Conservation (phyloP, 306 rosid species). For the Luffa acutangula region DNA sequence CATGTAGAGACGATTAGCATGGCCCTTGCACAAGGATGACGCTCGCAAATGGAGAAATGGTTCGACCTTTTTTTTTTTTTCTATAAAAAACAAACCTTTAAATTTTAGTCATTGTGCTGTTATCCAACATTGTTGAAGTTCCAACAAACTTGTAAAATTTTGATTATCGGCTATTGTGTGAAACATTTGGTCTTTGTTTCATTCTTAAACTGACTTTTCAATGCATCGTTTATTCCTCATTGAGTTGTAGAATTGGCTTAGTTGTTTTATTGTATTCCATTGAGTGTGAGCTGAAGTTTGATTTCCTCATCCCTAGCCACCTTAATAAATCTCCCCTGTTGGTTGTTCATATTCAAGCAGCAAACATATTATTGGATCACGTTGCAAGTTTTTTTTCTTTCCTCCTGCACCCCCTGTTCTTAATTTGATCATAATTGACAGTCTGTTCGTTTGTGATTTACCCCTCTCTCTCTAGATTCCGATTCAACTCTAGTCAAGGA, state of each 20-base stretch:
- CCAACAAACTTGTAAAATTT: background rate
- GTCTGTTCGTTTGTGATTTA: background rate
- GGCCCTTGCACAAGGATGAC: too few species aligned
- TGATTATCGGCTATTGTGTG: background rate
- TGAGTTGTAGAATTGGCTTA: background rate
- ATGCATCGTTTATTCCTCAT: background rate
- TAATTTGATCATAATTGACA: background rate
- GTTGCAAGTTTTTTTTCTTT: background rate
- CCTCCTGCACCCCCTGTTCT: background rate
- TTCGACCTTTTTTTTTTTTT: too few species aligned
- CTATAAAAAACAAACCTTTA: background rate
- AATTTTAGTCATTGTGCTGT: background rate
- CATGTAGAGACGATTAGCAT: too few species aligned
- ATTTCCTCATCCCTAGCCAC: background rate
- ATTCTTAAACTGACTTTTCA: background rate
- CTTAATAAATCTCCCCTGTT: background rate
- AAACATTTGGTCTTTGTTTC: background rate
- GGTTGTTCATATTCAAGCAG: background rate
- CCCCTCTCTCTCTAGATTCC: conserved; percentile 26
- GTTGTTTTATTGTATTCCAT: background rate
- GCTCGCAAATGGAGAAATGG: too few species aligned
- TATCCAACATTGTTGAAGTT: background rate
- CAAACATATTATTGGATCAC: background rate
- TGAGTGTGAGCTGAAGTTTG: background rate
- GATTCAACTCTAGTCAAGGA: conserved; percentile 20